These are phyloP conservation scores for Eucalyptus erythrocorys DNA, from an alignment of 345 rosid genomes.

Conservation along the genomic window DNA sequence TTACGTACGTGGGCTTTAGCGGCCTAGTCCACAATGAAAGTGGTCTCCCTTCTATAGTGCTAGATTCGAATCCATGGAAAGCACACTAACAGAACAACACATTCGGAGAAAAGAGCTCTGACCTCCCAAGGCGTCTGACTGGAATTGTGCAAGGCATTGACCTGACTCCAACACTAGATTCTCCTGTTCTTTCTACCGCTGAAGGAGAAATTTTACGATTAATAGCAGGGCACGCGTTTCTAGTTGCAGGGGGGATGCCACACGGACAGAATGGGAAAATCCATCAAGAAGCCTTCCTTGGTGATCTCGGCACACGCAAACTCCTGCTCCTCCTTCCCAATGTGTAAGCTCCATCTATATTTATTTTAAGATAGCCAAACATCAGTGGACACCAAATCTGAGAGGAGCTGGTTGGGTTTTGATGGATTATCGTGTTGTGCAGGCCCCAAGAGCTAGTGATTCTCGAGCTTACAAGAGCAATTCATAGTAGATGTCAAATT, in stretches of 20 bases:
- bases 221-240: neutral
- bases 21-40: neutral
- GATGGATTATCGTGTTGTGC: neutral
- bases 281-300: neutral
- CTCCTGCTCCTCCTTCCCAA: neutral
- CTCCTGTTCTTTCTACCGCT: neutral
- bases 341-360: neutral
- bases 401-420: neutral
- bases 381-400: neutral
- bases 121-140: neutral
- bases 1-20: neutral
- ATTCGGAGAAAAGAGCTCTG: neutral
- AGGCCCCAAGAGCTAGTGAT: neutral
- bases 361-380: neutral
- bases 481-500: neutral
- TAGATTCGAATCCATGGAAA: neutral
- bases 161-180: neutral
- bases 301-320: neutral
- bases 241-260: neutral
- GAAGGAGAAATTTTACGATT: neutral
- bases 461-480: neutral
- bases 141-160: neutral
- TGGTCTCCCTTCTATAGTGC: neutral
- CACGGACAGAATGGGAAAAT: neutral
- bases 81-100: neutral